A percentile compares a stretch with the other conserved stretches of the same genome.
These are phyloP conservation scores for Cichorium intybus DNA, from an alignment of 140 eudicot species.

Conservation along the genomic window DNA sequence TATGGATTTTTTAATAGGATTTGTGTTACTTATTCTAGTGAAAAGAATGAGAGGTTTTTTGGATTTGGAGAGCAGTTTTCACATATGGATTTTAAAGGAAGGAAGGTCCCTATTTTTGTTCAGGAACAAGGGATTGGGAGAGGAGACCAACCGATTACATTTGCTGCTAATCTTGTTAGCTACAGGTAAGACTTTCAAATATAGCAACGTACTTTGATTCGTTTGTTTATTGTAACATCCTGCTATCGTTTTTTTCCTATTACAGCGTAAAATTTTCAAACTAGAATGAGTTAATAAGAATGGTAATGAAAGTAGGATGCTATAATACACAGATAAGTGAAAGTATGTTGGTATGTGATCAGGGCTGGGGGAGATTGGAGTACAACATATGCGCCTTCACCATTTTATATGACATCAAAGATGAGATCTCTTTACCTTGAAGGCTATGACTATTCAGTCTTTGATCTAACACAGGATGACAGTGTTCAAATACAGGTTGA, in stretches of 20 bases:
- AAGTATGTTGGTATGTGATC: constrained; percentile 7
- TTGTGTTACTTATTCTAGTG: constrained; percentile 79
- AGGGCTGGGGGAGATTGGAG: constrained; percentile 99
- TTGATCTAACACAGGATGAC: constrained; percentile 83
- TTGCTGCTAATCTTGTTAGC: constrained; percentile 95
- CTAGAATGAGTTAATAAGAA: too few relatives aligned
- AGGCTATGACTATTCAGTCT: constrained; percentile 87
- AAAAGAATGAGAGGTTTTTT: constrained; percentile 69
- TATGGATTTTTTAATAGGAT: constrained; percentile 59
- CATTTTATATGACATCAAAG: constrained; percentile 95
- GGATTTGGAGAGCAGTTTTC: constrained; percentile 99
- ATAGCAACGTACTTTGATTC: not conserved
- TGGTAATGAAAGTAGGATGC: not conserved
- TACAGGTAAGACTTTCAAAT: constrained; percentile 56
- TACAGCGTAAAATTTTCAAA: too few relatives aligned
- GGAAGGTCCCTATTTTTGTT: constrained; percentile 88
- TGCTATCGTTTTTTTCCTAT: too few relatives aligned
- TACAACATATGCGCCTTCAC: constrained; percentile 98
- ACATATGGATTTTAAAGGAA: constrained; percentile 86
- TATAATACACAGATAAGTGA: not conserved
- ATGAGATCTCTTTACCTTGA: constrained; percentile 92
- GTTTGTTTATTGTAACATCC: too few relatives aligned
- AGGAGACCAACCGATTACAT: constrained; percentile 98
- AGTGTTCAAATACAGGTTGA: constrained; percentile 95
- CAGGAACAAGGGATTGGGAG: constrained; percentile 99